These are phyloP conservation scores for Coemansia sp. DNA, from an alignment of 192 early-diverging fungal genomes.

Conservation along the genomic window DNA sequence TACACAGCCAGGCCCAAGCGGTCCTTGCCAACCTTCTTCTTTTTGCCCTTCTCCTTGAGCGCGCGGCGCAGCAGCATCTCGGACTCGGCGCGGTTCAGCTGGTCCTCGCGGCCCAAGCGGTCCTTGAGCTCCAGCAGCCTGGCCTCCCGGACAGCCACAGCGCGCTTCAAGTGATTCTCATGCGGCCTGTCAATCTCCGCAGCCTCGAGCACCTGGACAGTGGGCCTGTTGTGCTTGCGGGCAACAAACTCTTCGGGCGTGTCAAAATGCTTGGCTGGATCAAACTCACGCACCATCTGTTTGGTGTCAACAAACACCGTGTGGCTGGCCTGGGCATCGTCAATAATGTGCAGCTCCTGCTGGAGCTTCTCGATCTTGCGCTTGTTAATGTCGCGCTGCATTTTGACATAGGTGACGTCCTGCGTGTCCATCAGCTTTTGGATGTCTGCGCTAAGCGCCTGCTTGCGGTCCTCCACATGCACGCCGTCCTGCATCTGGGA, in stretches of 20 bases:
- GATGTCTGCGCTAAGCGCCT: constrained; percentile 71
- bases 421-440: constrained; percentile 86
- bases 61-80: constrained; percentile 78
- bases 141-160: constrained; percentile 45
- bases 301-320: constrained; percentile 76
- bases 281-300: constrained; percentile 65
- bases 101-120: constrained; percentile 71
- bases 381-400: constrained; percentile 63
- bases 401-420: constrained; percentile 82
- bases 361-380: constrained; percentile 73
- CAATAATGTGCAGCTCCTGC: constrained; percentile 65
- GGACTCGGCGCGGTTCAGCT: constrained; percentile 62
- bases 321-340: constrained; percentile 31
- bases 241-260: constrained; percentile 73
- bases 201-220: constrained; percentile 53
- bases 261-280: constrained; percentile 76
- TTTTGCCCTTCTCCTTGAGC: constrained; percentile 75
- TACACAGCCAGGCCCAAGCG: constrained; percentile 75
- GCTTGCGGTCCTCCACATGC: constrained; percentile 68
- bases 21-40: constrained; percentile 78
- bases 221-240: constrained; percentile 80
- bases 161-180: constrained; percentile 12
- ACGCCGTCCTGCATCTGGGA: constrained; percentile 78
- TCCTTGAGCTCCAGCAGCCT: constrained; percentile 64
- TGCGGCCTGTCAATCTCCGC: constrained; percentile 24